phyloP scores from a whole-genome alignment of 2,329 filamentous ascomycete genomes.

The Aspergillus costaricaensis region DNA sequence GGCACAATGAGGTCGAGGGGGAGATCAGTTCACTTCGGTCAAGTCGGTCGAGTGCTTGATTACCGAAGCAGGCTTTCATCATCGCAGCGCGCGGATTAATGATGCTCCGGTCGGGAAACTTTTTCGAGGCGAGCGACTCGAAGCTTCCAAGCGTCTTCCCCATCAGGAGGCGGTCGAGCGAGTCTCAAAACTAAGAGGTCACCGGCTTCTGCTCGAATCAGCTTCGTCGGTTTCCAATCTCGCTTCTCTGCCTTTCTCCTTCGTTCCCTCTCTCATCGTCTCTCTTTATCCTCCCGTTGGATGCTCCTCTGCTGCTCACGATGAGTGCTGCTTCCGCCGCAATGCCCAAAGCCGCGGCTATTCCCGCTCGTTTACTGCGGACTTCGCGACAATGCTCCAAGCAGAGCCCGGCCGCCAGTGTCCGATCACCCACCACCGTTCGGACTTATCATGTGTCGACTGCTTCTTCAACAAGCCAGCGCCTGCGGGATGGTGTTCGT shows the following conservation, averaged over 20 bases:
- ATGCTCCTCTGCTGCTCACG: slow-evolving; percentile 24
- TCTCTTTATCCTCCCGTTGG: slow-evolving; percentile 5
- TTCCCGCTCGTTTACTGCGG: slow-evolving; percentile 46
- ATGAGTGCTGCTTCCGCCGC: slow-evolving; percentile 45
- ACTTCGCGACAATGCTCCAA: slow-evolving; percentile 43
- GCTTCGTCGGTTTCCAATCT: slow-evolving; percentile 2
- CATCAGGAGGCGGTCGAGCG: slow-evolving; percentile 24
- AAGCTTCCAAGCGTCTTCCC: slow-evolving; percentile 31
- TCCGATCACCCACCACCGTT: slow-evolving; percentile 37
- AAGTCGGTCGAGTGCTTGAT: slow-evolving; percentile 23
- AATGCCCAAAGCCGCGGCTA: slow-evolving; percentile 45
- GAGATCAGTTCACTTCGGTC: slow-evolving; percentile 6
- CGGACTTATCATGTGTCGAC: slow-evolving; percentile 39
- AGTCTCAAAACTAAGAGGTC: slow-evolving; percentile 2
- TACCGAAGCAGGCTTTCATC: slow-evolving; percentile 38
- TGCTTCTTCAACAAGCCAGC: slow-evolving; percentile 28
- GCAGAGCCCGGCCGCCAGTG: slow-evolving; percentile 30
- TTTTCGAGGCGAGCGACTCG: slow-evolving; percentile 35
- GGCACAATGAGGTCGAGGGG: slow-evolving; percentile 20
- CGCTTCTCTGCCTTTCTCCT: neutral
- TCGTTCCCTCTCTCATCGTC: neutral
- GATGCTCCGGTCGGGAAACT: slow-evolving; percentile 37
- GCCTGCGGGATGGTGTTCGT: slow-evolving; percentile 28
- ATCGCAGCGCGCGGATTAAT: slow-evolving; percentile 31
- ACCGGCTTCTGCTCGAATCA: slow-evolving; percentile 6